Conservation (phyloP, 2,329 filamentous ascomycete genomes). For the Colletotrichum truncatum region DNA sequence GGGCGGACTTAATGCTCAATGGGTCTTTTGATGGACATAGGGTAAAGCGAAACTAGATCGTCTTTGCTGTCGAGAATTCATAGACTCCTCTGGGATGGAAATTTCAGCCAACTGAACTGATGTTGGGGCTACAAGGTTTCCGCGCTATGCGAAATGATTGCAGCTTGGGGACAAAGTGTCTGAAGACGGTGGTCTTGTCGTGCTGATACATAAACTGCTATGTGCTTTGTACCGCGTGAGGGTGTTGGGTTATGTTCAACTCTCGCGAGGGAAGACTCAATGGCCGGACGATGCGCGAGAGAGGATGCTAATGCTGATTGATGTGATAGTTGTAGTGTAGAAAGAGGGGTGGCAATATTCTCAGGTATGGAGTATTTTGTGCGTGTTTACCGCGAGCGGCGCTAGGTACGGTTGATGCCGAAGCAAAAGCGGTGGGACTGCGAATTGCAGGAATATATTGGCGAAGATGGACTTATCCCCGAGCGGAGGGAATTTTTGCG, state of each 20-base stretch:
- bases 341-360: constrained; percentile 7
- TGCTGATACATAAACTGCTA: constrained; percentile 97
- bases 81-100: constrained; percentile 58
- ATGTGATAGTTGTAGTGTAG: background rate
- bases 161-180: constrained; percentile 95
- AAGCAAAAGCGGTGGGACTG: constrained; percentile 5
- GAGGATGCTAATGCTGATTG: constrained; percentile 3
- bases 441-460: background rate
- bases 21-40: constrained; percentile 64
- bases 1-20: constrained; percentile 62
- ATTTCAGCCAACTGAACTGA: constrained; percentile 91
- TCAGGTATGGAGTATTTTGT: background rate
- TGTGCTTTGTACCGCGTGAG: constrained; percentile 28
- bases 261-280: constrained; percentile 25
- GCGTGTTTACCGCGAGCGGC: constrained; percentile 9
- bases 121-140: constrained; percentile 90
- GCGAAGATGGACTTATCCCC: background rate
- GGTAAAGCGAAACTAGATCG: constrained; percentile 57
- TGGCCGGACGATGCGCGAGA: constrained; percentile 22
- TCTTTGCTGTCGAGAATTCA: constrained; percentile 63
- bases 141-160: constrained; percentile 95
- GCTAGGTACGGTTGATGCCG: background rate
- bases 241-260: constrained; percentile 26
- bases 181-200: constrained; percentile 89
- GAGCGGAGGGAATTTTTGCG: background rate